These are phyloP conservation scores for Colletotrichum echinochloae DNA, from an alignment of 2,329 filamentous ascomycete species.

Conservation along the genomic window DNA sequence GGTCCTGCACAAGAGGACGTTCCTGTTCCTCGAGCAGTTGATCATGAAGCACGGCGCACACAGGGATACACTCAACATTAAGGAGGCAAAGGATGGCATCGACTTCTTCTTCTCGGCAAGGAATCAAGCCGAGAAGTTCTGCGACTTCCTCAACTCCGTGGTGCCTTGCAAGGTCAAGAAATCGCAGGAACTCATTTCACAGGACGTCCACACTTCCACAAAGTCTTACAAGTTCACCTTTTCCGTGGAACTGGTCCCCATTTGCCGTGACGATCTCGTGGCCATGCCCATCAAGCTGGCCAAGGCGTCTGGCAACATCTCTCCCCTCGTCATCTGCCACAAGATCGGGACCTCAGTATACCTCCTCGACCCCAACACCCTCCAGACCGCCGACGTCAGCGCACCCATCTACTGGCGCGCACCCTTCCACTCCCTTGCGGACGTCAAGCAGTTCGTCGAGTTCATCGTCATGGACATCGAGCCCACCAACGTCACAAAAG, in stretches of 20 bases:
- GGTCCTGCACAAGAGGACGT: conserved; percentile 90
- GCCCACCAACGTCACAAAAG: conserved; percentile 77
- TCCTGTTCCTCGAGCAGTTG: conserved; percentile 84
- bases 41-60: conserved; percentile 95
- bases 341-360: conserved; percentile 87
- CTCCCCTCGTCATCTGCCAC: conserved; percentile 86
- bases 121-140: conserved; percentile 92
- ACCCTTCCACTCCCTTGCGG: conserved; percentile 86
- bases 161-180: conserved; percentile 84
- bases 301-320: conserved; percentile 88
- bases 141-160: conserved; percentile 89
- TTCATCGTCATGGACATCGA: conserved; percentile 98
- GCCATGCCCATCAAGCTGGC: conserved; percentile 90
- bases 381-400: conserved; percentile 89
- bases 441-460: conserved; percentile 86
- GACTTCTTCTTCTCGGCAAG: conserved; percentile 94
- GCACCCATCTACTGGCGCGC: conserved; percentile 89
- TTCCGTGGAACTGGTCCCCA: conserved; percentile 88
- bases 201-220: conserved; percentile 89
- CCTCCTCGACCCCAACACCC: conserved; percentile 88
- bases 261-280: conserved; percentile 98
- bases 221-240: conserved; percentile 96
- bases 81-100: conserved; percentile 93
- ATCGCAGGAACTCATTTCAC: conserved; percentile 85
- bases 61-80: conserved; percentile 96